Percentiles rank a stretch among this genome's conserved stretches.
Evolutionary conservation across 163 green algal genomes (phyloP).

Genomic region (Picocystis sp.): DNA sequence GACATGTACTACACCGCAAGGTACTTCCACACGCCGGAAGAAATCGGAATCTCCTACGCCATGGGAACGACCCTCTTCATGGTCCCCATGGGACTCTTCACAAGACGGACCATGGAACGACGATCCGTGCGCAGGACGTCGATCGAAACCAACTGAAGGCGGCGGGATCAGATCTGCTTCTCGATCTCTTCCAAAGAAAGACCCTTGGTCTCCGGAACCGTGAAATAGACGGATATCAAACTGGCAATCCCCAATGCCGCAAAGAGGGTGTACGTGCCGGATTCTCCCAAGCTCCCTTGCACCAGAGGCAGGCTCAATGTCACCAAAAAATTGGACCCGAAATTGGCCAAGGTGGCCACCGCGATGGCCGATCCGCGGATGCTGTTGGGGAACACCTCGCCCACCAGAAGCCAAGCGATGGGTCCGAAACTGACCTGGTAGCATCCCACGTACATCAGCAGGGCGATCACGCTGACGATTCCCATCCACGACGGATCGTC

Average conservation of each 20-base stretch:
- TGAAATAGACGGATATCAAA: constrained; percentile 46
- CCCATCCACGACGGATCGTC: constrained; percentile 17
- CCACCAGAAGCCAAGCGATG: constrained; percentile 74
- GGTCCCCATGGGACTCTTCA: too few relatives aligned
- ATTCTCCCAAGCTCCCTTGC: constrained; percentile 30
- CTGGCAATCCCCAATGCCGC: constrained; percentile 41
- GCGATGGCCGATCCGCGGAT: constrained; percentile 57
- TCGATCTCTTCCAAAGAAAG: constrained; percentile 69
- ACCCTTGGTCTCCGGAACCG: constrained; percentile 78
- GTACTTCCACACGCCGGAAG: too few relatives aligned
- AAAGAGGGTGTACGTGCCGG: constrained; percentile 56
- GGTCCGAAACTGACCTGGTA: constrained; percentile 83
- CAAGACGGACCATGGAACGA: too few relatives aligned
- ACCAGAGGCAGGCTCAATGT: constrained; percentile 17
- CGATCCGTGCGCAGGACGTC: too few relatives aligned
- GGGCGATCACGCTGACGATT: constrained; percentile 28
- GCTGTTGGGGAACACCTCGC: constrained; percentile 73
- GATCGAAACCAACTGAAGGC: too few relatives aligned
- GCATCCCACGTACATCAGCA: constrained; percentile 66
- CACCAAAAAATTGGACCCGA: constrained; percentile 65
- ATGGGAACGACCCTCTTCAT: too few relatives aligned
- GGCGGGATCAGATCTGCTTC: constrained; percentile 10
- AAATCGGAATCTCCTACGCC: too few relatives aligned
- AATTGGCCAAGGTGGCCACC: constrained; percentile 74
- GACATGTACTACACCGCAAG: too few relatives aligned